A percentile compares a stretch with the other conserved stretches of the same genome.
phyloP scores from a whole-genome alignment of 345 rosid genomes.

The Noccaea caerulescens region DNA sequence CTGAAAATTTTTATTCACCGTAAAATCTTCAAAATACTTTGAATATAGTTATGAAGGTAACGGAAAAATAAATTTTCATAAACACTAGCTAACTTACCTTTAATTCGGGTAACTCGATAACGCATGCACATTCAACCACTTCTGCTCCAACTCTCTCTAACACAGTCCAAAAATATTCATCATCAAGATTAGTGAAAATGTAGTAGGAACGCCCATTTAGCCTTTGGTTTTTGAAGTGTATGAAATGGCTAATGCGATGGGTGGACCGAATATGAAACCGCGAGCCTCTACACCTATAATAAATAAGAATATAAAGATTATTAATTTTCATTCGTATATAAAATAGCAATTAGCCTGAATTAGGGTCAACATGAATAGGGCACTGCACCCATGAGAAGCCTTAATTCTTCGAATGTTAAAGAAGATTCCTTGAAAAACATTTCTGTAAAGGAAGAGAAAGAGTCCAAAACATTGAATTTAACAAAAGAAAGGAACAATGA shows the following conservation, averaged over 20 bases:
- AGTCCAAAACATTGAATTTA: conserved; percentile 9
- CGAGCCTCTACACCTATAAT: conserved; percentile 92
- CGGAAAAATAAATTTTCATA: not conserved
- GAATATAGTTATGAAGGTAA: not conserved
- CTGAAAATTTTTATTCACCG: conserved; percentile 42
- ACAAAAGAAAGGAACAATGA: not conserved
- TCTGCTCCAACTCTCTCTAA: conserved; percentile 81
- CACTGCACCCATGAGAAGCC: conserved; percentile 6
- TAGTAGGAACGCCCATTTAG: too few relatives aligned
- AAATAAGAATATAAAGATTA: not conserved
- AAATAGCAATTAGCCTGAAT: not conserved
- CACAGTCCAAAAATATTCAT: not conserved
- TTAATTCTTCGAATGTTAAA: not conserved
- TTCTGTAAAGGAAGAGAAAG: conserved; percentile 5
- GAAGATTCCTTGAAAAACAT: too few relatives aligned
- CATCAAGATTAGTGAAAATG: not conserved
- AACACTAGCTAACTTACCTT: conserved; percentile 57
- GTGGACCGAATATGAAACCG: conserved; percentile 93
- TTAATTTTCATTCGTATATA: not conserved
- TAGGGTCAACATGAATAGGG: not conserved
- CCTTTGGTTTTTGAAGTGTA: too few relatives aligned
- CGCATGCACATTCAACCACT: conserved; percentile 79
- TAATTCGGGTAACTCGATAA: conserved; percentile 75
- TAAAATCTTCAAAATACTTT: not conserved
- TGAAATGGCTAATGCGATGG: conserved; percentile 95